phyloP scores from a whole-genome alignment of 768 basidiomycete species.

The Tephrocybe rancida region DNA sequence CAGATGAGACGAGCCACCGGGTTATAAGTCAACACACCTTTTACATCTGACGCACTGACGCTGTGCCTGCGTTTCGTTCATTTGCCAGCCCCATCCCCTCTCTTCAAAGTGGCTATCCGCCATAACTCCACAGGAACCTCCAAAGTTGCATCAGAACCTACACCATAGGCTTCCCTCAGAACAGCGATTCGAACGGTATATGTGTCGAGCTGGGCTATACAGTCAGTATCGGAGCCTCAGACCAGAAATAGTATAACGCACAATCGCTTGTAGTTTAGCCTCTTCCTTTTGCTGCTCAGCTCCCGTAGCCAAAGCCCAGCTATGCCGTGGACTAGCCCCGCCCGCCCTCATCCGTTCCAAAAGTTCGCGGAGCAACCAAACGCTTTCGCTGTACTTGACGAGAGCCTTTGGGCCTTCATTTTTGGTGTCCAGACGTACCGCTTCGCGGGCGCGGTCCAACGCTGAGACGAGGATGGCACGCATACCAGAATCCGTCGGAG shows the following conservation, averaged over 20 bases:
- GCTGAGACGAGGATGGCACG: constrained; percentile 7
- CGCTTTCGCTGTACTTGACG: constrained; percentile 13
- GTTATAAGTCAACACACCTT: no score
- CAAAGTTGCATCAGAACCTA: neutral
- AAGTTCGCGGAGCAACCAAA: constrained; percentile 12
- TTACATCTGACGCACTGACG: no score
- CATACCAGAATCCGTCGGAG: neutral
- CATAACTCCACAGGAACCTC: neutral
- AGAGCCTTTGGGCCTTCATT: constrained; percentile 2
- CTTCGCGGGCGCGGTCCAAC: constrained; percentile 11
- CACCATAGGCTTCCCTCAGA: constrained; percentile 1
- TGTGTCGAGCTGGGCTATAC: constrained; percentile 10
- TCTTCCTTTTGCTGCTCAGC: constrained; percentile 6
- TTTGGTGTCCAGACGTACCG: constrained; percentile 7
- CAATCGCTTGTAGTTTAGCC: constrained; percentile 11
- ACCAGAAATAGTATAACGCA: neutral
- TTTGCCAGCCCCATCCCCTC: no score
- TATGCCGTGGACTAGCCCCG: neutral
- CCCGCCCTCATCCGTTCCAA: constrained; percentile 2
- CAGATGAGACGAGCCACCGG: no score
- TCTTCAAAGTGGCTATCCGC: neutral
- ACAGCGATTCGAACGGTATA: constrained; percentile 12
- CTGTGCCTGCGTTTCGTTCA: no score
- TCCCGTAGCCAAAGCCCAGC: neutral
- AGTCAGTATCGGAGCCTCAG: neutral